A percentile compares a stretch with the other conserved stretches of the same genome.
These are phyloP conservation scores for Leccinum holopus DNA, from an alignment of 1,284 basidiomycete genomes.

Conservation along the genomic window DNA sequence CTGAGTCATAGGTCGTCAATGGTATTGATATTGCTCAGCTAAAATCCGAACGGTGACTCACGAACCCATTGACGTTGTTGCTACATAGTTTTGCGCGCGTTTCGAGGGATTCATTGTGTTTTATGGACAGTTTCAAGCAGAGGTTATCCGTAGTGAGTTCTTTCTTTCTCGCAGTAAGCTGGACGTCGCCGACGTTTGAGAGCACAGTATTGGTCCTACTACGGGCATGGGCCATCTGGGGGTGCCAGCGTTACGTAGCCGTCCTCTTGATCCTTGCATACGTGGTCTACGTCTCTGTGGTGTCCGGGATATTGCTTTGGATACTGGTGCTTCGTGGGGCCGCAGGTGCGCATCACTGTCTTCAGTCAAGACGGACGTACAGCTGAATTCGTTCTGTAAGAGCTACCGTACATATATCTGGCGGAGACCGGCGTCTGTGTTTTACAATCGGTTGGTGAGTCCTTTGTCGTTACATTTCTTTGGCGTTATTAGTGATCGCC, in stretches of 20 bases:
- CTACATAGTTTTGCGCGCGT: not conserved
- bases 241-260: not conserved
- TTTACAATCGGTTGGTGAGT: accelerated
- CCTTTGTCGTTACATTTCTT: not conserved
- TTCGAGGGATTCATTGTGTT: not conserved
- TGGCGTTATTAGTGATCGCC: not conserved
- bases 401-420: not conserved
- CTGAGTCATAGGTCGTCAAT: not conserved
- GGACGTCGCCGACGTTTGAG: not conserved
- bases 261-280: not conserved
- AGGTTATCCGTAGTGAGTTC: not conserved
- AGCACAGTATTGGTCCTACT: not conserved
- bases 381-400: not conserved
- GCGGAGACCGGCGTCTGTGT: not conserved
- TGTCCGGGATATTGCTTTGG: not conserved
- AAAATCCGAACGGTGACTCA: not conserved
- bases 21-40: not conserved
- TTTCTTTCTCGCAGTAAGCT: not conserved
- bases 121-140: not conserved
- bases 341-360: not conserved
- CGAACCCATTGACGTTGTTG: not conserved
- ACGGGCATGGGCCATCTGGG: not conserved
- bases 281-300: not conserved
- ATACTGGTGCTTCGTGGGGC: not conserved
- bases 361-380: not conserved